Evolutionary conservation across 2,329 filamentous ascomycete genomes (phyloP).

Genomic region (Pestalotiopsis sp.): DNA sequence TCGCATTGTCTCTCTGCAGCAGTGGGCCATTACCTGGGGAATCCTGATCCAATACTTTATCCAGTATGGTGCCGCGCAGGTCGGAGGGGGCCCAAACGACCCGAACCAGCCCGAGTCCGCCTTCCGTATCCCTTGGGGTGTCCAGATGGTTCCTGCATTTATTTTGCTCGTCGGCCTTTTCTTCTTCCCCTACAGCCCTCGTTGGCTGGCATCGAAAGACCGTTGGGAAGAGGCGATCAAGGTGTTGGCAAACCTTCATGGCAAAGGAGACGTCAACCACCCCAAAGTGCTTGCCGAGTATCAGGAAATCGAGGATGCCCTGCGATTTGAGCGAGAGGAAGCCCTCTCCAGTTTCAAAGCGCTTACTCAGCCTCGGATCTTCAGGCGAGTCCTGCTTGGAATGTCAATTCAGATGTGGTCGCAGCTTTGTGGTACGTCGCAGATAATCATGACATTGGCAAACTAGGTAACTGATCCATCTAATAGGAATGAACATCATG

Average conservation of each 20-base stretch:
- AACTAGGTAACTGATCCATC: not conserved
- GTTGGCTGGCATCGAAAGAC: slow-evolving; percentile 71
- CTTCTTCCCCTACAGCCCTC: slow-evolving; percentile 66
- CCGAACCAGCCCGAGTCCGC: slow-evolving; percentile 52
- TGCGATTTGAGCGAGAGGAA: slow-evolving; percentile 56
- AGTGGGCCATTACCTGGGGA: slow-evolving; percentile 74
- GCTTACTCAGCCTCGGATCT: slow-evolving; percentile 51
- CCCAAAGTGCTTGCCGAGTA: slow-evolving; percentile 66
- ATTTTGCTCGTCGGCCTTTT: slow-evolving; percentile 58
- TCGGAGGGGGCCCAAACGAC: slow-evolving; percentile 53
- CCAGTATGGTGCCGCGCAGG: slow-evolving; percentile 63
- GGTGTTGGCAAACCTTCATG: slow-evolving; percentile 62
- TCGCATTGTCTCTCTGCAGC: slow-evolving; percentile 65
- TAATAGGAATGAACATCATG: slow-evolving; percentile 60
- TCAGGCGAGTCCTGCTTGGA: slow-evolving; percentile 59
- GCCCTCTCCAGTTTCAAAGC: slow-evolving; percentile 50
- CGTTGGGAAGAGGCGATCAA: slow-evolving; percentile 66
- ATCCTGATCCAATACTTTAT: slow-evolving; percentile 70
- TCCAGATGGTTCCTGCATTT: slow-evolving; percentile 59
- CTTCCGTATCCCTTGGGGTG: slow-evolving; percentile 64
- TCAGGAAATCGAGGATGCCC: slow-evolving; percentile 59
- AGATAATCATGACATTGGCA: too few relatives aligned
- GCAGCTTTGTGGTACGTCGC: slow-evolving; percentile 46
- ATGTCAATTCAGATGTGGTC: slow-evolving; percentile 63
- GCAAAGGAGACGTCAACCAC: slow-evolving; percentile 55